Base-by-base conservation (phyloP, 2,329 filamentous ascomycete species). In the Aspergillus sp. region DNA sequence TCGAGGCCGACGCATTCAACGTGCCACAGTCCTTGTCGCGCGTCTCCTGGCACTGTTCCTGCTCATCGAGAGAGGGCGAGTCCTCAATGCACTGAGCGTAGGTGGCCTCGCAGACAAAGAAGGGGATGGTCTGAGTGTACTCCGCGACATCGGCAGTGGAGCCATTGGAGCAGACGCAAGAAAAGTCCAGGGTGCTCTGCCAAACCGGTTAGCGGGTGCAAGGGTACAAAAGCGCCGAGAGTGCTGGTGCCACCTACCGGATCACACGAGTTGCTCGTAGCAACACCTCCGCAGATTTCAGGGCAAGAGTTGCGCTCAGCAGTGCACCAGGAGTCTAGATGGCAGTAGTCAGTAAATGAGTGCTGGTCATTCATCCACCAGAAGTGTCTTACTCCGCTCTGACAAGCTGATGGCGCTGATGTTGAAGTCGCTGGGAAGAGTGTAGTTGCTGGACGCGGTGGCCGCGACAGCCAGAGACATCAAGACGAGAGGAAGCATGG, bases 271-370 rank as follows among this genome's bases (percentile, higher is more conserved):
- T 88, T 88, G 64, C 70, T 68, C 62, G 71, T 75, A 65, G 79
- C 75, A 64, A 73, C 70, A 63, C 81, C 80, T 63, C 80, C 80
- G 76, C 87, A 90, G 64, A 89, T 80, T 60, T 81, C 71, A 15
- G 83, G 84, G 77, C 87, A 90, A 48, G 81, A 82, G 75, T 86
- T 86, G 62, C 76, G 75, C 77, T 89, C 78, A 64, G 80, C 84
- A 57, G 75, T 73, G 72, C 87, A 90, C 86, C 86, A 89, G 59
- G 76, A 68, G 62, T 71, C 82, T 83, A 61, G 47, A 52, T 5
- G 30, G 53, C 23, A 51, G 27, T 30, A 53, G 42, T 39, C 23
- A 55, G 32, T 57, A 30, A 27, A 23, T 11, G n/a, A 11, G 23
- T 8, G 30, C 11, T 27, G 47, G 6, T 19, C 3, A 55, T 11